Evolutionary conservation across 108 stramenopile species (phyloP), one percentile per base, ranked within the genome.

Genomic region (Cyclotella cryptica): DNA sequence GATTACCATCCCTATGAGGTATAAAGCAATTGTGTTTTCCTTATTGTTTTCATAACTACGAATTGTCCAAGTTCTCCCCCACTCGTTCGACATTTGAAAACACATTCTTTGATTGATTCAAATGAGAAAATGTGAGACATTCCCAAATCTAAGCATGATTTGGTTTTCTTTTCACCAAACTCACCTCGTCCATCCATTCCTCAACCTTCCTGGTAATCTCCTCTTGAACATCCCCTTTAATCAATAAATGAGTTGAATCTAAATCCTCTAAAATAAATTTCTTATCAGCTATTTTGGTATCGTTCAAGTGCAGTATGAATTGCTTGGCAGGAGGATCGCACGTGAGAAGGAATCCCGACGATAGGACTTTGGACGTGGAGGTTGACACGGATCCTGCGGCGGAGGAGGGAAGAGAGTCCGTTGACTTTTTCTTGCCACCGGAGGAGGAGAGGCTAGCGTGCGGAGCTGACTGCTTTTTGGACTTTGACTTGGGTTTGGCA

Each of bases 301-400:
- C 89, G 64, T 92, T 91, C 70, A 90, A 61, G 54, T 90, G 64
- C 42, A 86, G 75, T 17, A 95, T 90, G 68, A 89, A 93, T 69
- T 95, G 89, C 42, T 95, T 95, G 28, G 88, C 85, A 7, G 94
- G 92, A 35, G 89, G 84, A 80, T 95, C 94, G 69, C 94, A 95
- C 0, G 90, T 86, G 14, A 95, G 78, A 24, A 95, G 75, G 67
- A 87, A 93, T 14, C 94, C 92, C 10, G 90, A 90, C 26, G 86
- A 84, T 18, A 87, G 85, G 14, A 80, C 41, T 17, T 35, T 40
- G 14, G 61, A 62, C 11, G 61, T 35, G 5, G 61, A 17, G 17
- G 65, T 19, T 26, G 77, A 35, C 0, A 55, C 27, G n/a, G 67
- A 61, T 47, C 19, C 58, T 5, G 62, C 55, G 12, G 69, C 10